Evolutionary conservation across 106 monocot genomes (phyloP).

Genomic region (Chionographis japonica): DNA sequence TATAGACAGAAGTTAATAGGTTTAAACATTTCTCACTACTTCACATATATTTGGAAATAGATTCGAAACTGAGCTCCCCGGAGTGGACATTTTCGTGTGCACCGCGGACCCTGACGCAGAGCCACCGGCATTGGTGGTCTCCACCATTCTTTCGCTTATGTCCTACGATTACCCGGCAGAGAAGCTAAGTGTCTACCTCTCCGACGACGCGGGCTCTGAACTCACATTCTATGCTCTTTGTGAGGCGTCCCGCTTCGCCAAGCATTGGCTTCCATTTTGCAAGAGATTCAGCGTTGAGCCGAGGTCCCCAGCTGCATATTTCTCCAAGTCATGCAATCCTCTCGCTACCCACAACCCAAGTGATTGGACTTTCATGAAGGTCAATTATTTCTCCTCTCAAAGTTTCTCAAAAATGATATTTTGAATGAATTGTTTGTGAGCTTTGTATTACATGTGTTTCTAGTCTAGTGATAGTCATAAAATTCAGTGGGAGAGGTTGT

Average conservation of each 20-base stretch:
- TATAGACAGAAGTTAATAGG: too few species aligned
- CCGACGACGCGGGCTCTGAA: constrained; percentile 17
- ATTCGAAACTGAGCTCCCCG: constrained; percentile 1
- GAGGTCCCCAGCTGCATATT: constrained; percentile 7
- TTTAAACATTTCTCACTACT: background rate
- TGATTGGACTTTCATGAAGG: constrained; percentile 5
- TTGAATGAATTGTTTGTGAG: too few species aligned
- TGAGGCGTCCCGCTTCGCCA: constrained; percentile 8
- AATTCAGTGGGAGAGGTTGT: too few species aligned
- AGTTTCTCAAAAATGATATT: too few species aligned
- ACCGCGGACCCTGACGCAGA: constrained; percentile 5
- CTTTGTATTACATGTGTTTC: too few species aligned
- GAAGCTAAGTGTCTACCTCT: constrained; percentile 15
- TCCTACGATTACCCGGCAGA: constrained; percentile 6
- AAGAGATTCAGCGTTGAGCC: constrained; percentile 9
- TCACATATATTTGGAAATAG: background rate
- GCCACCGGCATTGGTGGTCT: constrained; percentile 4
- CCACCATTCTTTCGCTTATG: constrained; percentile 10
- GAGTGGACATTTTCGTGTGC: constrained; percentile 9
- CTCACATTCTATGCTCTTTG: constrained; percentile 15
- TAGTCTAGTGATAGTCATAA: too few species aligned
- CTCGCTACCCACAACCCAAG: background rate
- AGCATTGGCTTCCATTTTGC: constrained; percentile 13
- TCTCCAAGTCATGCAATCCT: background rate
- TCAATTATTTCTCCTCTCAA: background rate